Evolutionary conservation across 2,329 filamentous ascomycete genomes (phyloP), one percentile per base, ranked within the genome.

Genomic region (Ilyonectria mors-panacis): DNA sequence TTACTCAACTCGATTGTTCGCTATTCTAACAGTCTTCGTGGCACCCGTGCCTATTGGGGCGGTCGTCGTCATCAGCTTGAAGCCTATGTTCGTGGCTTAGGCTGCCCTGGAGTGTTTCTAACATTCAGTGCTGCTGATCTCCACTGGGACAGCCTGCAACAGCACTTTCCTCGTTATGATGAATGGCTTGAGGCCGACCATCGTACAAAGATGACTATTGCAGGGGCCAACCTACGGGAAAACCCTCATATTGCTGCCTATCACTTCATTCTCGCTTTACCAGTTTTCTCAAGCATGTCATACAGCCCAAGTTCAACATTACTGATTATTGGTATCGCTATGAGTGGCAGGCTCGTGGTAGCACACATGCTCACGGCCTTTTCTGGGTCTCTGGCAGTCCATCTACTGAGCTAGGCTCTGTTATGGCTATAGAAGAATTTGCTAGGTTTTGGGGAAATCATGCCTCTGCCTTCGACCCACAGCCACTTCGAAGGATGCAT

Each of bases 341-440:
- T 35, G 48, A 67, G 51, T 67, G 55, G 59, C 55, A 67, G 51
- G 65, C 42, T 4, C 48, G 55, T 9, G 65, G 65, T 50, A 67
- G 65, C 50, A 47, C 55, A 28, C 39, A 67, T 33, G 23, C 33
- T 37, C 55, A 67, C 33, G 65, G 55, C 10, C 55, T 67, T 9
- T 67, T 53, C 42, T 67, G 45, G 45, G 19, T 50, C 12, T 15
- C 15, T 23, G 21, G 21, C 4, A 23, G 45, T 19, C 45, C 21
- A 7, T 21, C 19, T n/a, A n/a, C n/a, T n/a, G n/a, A 50, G 19
- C 45, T 13, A 26, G 19, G 7, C n/a, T 50, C 8, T 6, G 33
- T 6, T 35, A 6, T 12, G 12, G 33, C 33, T 12, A 35, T 7
- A 12, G 33, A 35, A 7, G 33, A 7, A 12, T 35, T 35, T 35